Conservation (phyloP, 176 grass and related monocot species). For the Canna indica region DNA sequence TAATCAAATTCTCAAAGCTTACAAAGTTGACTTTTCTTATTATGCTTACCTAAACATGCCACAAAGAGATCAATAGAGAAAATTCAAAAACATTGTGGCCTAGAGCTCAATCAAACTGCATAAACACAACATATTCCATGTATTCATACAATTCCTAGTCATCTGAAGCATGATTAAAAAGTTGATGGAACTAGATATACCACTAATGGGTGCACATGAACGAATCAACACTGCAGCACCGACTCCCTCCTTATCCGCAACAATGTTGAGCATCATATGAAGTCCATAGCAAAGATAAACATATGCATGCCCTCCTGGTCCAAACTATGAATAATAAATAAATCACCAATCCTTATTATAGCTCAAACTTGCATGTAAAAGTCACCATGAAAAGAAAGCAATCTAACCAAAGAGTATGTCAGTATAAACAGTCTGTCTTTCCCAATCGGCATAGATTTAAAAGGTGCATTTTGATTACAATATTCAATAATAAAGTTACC, state of each 20-base stretch:
- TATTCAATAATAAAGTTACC: not conserved
- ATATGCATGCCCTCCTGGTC: slow-evolving; percentile 77
- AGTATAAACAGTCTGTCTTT: not conserved
- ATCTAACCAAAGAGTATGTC: not conserved
- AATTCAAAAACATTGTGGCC: too few relatives aligned
- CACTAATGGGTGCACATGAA: slow-evolving; percentile 61
- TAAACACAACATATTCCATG: not conserved
- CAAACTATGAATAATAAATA: slow-evolving; percentile 42
- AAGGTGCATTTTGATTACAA: not conserved
- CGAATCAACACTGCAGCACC: slow-evolving; percentile 85
- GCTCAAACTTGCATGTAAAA: not conserved
- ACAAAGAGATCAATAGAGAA: too few relatives aligned
- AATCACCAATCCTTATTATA: not conserved
- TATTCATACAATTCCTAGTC: not conserved
- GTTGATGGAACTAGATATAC: slow-evolving; percentile 24
- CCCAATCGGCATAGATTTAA: not conserved
- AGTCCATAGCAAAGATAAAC: slow-evolving; percentile 92
- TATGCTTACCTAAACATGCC: not conserved
- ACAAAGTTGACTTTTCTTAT: not conserved
- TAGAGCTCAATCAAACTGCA: too few relatives aligned
- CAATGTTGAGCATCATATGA: slow-evolving; percentile 93
- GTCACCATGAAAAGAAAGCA: not conserved
- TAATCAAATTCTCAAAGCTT: not conserved
- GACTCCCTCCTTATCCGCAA: slow-evolving; percentile 68
- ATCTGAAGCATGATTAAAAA: not conserved